Conservation (phyloP, 192 early-diverging fungal genomes). For the Umbelopsis sp. region DNA sequence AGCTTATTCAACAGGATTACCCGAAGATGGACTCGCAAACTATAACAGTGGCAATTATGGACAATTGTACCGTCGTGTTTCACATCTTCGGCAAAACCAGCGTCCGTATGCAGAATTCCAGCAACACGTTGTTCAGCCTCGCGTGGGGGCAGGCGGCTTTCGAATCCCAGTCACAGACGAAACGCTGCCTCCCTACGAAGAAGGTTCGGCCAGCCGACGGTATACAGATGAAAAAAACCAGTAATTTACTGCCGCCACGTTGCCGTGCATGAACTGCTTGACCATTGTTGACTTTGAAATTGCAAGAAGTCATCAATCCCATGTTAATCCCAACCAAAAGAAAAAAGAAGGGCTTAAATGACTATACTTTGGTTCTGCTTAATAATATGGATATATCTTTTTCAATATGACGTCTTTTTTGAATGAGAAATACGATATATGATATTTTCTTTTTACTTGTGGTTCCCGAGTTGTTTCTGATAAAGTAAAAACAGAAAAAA, state of each 20-base stretch:
- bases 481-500: no score
- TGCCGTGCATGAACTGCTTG: not conserved
- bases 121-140: conserved; percentile 32
- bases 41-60: conserved; percentile 30
- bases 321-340: no score
- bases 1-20: not conserved
- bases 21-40: not conserved
- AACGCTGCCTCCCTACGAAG: not conserved
- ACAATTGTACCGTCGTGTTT: conserved; percentile 37
- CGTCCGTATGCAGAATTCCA: conserved; percentile 41
- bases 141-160: conserved; percentile 35
- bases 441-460: no score
- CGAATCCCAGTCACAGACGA: conserved; percentile 23
- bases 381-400: no score
- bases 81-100: conserved; percentile 24
- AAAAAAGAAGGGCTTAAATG: no score
- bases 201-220: not conserved
- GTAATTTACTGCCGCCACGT: not conserved
- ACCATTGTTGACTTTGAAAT: no score
- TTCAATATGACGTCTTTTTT: no score
- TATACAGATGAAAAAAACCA: not conserved
- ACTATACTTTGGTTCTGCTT: no score
- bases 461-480: no score
- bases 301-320: no score
- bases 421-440: no score